A percentile compares a stretch with the other conserved stretches of the same genome.
These are phyloP conservation scores for Fraxinus velutina DNA, from an alignment of 305 asterid species.

Conservation along the genomic window DNA sequence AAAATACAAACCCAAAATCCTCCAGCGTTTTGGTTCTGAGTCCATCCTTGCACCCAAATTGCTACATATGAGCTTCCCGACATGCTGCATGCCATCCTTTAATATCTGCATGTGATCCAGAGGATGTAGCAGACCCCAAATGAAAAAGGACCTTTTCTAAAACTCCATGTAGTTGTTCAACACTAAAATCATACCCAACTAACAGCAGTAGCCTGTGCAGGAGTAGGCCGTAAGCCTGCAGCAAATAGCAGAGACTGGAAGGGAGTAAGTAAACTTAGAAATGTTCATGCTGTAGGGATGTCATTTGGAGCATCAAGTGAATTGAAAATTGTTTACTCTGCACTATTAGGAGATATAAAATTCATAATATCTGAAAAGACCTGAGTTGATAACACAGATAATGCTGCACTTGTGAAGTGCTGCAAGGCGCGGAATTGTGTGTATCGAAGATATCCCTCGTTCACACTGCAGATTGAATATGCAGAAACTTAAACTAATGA, in stretches of 20 bases:
- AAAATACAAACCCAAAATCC: constrained; percentile 67
- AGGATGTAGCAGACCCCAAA: constrained; percentile 22
- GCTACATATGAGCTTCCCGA: constrained; percentile 90
- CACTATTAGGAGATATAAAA: background rate
- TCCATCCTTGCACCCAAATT: constrained; percentile 98
- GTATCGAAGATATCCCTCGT: constrained; percentile 91
- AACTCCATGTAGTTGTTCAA: constrained; percentile 14
- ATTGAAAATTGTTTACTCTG: background rate
- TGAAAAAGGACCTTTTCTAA: constrained; percentile 1
- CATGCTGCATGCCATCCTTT: constrained; percentile 97
- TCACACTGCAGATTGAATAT: constrained; percentile 60
- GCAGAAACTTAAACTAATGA: constrained; percentile 11
- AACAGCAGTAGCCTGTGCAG: constrained; percentile 98
- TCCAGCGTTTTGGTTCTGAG: constrained; percentile 95
- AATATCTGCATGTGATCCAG: constrained; percentile 52
- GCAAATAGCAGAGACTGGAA: constrained; percentile 90
- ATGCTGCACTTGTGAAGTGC: constrained; percentile 88
- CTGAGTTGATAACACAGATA: constrained; percentile 93
- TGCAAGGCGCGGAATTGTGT: constrained; percentile 92
- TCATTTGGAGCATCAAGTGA: constrained; percentile 23
- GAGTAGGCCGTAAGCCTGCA: constrained; percentile 98
- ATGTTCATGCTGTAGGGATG: constrained; percentile 20
- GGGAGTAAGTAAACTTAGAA: constrained; percentile 45
- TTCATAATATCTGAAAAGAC: constrained; percentile 44
- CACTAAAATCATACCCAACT: constrained; percentile 67